Base-by-base conservation (phyloP, 345 rosid genomes). In the Melaleuca alternifolia region DNA sequence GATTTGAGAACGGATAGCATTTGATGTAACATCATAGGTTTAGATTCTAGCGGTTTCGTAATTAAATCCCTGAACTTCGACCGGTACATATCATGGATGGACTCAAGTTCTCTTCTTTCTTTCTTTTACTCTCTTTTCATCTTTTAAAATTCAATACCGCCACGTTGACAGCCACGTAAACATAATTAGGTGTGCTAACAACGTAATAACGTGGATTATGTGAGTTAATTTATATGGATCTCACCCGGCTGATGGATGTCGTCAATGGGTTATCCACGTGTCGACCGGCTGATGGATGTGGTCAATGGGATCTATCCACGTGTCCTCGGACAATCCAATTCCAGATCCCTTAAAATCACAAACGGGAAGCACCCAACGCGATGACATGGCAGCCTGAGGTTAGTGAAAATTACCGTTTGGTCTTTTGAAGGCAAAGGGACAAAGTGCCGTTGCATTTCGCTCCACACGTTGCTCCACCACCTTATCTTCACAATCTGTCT, bases 401-500 rank as follows among this genome's bases (percentile, higher is more conserved):
- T 46, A 30, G 14, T 16, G 50, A 56, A 85, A 33, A 44, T 77
- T 51, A 41, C 62, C 65, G 79, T 46, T 54, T 71, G 82, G 84
- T 84, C 12, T 54, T 65, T 28, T 48, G 14, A 53, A 51, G 83
- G 57, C 28, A 77, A 84, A 13, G 51, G 3, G 50, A 62, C 56
- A 50, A 52, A 83, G 48, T 28, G 86, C 89, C 79, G 91, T 88
- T 88, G 87, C 89, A 85, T 89, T 95, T 91, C 94, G 93, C 93
- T 93, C 97, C 99, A 94, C 98, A 92, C 93, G 71, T 90, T 91
- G 85, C 85, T 85, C 11, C 24, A 6, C 62, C 37, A 83, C 91
- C 93, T 92, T 93, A 92, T 93, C 94, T 75, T 85, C 33, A 16
- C 46, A 37, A 81, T 26, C 84, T 51, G 46, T 87, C 88, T 84